These are phyloP conservation scores for Rhodosporidiobolus sp. DNA, from an alignment of 768 basidiomycete genomes.

Conservation along the genomic window DNA sequence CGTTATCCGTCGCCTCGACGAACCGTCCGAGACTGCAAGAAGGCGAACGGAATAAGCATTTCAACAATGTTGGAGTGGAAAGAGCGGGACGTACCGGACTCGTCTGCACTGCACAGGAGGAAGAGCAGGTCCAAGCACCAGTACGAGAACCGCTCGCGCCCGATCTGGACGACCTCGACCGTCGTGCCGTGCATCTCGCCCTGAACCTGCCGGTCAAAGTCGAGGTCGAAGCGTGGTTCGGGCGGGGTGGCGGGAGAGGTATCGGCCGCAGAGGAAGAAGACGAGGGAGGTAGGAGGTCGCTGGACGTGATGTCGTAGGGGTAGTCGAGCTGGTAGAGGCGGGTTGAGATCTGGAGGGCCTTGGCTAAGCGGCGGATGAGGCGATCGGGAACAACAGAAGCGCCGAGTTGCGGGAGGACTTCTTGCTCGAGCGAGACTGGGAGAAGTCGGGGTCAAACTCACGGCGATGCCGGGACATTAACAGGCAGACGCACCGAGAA, in stretches of 20 bases:
- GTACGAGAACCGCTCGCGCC: slow-evolving; percentile 81
- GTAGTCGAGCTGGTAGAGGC: slow-evolving; percentile 55
- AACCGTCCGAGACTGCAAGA: slow-evolving; percentile 50
- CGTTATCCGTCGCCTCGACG: slow-evolving; percentile 65
- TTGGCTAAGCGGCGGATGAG: slow-evolving; percentile 67
- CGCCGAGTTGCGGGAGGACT: slow-evolving; percentile 71
- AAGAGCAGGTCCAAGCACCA: slow-evolving; percentile 90
- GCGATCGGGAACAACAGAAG: slow-evolving; percentile 65
- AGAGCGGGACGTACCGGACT: slow-evolving; percentile 21
- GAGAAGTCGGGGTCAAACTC: too few relatives aligned
- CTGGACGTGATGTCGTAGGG: not conserved
- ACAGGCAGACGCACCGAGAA: slow-evolving; percentile 56
- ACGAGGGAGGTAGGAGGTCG: not conserved
- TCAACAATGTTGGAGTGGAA: not conserved
- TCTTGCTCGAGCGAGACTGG: slow-evolving; percentile 65
- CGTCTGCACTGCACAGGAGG: slow-evolving; percentile 68
- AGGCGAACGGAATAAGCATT: not conserved
- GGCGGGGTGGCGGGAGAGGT: slow-evolving; percentile 11
- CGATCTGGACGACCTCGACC: slow-evolving; percentile 44
- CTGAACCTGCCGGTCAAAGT: slow-evolving; percentile 32
- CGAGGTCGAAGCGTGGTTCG: slow-evolving; percentile 29
- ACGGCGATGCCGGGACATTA: not conserved
- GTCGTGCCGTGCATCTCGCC: slow-evolving; percentile 30
- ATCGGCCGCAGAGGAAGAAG: not conserved
- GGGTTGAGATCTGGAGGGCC: slow-evolving; percentile 69